phyloP scores from a whole-genome alignment of 2,329 filamentous ascomycete genomes.

The Neofusicoccum parvum region DNA sequence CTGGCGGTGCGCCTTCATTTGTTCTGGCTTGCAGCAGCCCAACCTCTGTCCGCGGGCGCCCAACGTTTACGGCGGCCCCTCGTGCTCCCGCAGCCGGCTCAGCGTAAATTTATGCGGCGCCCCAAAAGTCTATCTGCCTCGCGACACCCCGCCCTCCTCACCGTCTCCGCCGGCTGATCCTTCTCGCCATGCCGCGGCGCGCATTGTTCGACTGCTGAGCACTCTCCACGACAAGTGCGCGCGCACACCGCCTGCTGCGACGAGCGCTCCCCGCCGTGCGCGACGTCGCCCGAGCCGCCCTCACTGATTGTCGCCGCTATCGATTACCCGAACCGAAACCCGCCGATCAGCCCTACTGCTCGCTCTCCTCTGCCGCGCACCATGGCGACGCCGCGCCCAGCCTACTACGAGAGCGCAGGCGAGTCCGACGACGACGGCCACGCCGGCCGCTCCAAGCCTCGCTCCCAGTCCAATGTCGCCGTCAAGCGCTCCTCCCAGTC shows the following conservation, averaged over 20 bases:
- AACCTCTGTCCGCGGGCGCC: not conserved
- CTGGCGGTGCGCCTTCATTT: not conserved
- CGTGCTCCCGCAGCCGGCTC: slow-evolving; percentile 5
- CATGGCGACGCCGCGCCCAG: not conserved
- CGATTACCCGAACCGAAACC: slow-evolving; percentile 18
- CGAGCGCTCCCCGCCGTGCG: not conserved
- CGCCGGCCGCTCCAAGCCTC: not conserved
- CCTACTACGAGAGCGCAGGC: slow-evolving; percentile 1
- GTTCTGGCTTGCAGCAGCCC: not conserved
- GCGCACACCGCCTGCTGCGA: slow-evolving; percentile 10
- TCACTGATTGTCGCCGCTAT: slow-evolving; percentile 11
- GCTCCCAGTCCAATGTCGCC: slow-evolving; percentile 50
- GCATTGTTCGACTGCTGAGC: slow-evolving; percentile 17
- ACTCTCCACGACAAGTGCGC: not conserved
- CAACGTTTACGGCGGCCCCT: slow-evolving; percentile 10
- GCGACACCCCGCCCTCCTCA: slow-evolving; percentile 7
- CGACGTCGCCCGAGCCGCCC: not conserved
- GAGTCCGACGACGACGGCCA: slow-evolving; percentile 4
- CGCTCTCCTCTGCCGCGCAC: not conserved
- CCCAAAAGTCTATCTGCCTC: slow-evolving; percentile 13
- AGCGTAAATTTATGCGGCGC: slow-evolving; percentile 17
- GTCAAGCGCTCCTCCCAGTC: slow-evolving; percentile 48
- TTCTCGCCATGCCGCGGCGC: slow-evolving; percentile 5
- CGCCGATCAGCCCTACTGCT: slow-evolving; percentile 2
- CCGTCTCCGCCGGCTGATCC: slow-evolving; percentile 9